phyloP scores from a whole-genome alignment of 306 rosid genomes.

The Glycine tomentella region DNA sequence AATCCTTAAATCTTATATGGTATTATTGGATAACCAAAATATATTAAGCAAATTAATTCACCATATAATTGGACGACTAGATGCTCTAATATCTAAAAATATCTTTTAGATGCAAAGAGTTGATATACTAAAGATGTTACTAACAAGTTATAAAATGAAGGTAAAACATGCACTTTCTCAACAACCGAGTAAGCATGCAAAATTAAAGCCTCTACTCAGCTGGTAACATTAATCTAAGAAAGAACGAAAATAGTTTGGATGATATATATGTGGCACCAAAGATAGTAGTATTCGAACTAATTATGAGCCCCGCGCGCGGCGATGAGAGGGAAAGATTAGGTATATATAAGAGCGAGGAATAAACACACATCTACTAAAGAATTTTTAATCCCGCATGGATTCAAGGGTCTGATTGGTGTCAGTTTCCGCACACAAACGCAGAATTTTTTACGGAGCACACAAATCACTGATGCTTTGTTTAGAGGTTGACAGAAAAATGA shows the following conservation, averaged over 20 bases:
- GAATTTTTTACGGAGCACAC: no score
- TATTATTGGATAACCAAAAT: no score
- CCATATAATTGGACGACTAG: no score
- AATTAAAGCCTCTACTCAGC: neutral
- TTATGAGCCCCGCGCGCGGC: neutral
- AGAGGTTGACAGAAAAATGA: neutral
- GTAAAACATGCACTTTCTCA: neutral
- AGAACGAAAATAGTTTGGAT: neutral
- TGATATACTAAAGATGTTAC: no score
- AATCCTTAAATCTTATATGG: no score
- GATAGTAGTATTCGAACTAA: neutral
- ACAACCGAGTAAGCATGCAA: neutral
- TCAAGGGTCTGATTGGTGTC: constrained; percentile 18
- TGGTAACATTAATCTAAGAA: neutral
- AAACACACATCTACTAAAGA: neutral
- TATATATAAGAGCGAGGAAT: neutral
- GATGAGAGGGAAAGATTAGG: neutral
- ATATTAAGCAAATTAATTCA: no score
- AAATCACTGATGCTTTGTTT: neutral
- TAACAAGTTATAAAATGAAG: no score
- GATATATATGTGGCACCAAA: neutral
- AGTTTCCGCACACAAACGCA: no score
- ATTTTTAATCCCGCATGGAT: neutral
- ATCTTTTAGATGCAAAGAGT: no score
- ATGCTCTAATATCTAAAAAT: no score